These are phyloP conservation scores for Phellopilus nigrolimitatus DNA, from an alignment of 1,284 basidiomycete species.

Conservation along the genomic window DNA sequence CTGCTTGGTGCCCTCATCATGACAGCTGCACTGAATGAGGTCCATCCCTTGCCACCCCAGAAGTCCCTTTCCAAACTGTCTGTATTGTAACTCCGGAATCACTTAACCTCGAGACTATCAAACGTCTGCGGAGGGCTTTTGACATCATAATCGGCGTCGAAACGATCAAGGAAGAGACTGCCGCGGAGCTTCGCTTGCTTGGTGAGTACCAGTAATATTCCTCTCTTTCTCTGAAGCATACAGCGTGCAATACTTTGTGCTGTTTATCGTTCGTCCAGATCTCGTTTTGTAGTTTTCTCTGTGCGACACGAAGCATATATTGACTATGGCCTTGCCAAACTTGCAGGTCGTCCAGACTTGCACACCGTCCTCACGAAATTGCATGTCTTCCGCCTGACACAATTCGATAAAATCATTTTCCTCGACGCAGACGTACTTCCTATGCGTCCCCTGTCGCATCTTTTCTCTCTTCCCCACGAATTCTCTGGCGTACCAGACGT, in stretches of 20 bases:
- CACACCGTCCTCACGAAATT: conserved; percentile 91
- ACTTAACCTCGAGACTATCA: conserved; percentile 82
- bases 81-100: conserved; percentile 93
- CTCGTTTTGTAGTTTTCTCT: conserved; percentile 6
- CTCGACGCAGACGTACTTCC: conserved; percentile 96
- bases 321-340: conserved; percentile 12
- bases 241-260: no score
- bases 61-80: conserved; percentile 77
- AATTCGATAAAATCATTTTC: conserved; percentile 88
- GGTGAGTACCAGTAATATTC: conserved; percentile 51
- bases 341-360: conserved; percentile 86
- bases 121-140: conserved; percentile 75
- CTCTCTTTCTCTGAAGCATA: neutral
- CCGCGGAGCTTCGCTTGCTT: conserved; percentile 68
- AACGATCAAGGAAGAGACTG: conserved; percentile 65
- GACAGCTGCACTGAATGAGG: conserved; percentile 76
- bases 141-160: conserved; percentile 90
- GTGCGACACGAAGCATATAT: conserved; percentile 9
- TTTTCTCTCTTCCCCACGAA: conserved; percentile 70
- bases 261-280: neutral
- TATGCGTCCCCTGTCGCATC: no score
- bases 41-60: conserved; percentile 61
- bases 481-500: conserved; percentile 92
- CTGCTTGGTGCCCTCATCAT: conserved; percentile 89
- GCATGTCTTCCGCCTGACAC: conserved; percentile 87